Conservation (phyloP, 2,329 filamentous ascomycete genomes). For the Cladosporium colombiae region DNA sequence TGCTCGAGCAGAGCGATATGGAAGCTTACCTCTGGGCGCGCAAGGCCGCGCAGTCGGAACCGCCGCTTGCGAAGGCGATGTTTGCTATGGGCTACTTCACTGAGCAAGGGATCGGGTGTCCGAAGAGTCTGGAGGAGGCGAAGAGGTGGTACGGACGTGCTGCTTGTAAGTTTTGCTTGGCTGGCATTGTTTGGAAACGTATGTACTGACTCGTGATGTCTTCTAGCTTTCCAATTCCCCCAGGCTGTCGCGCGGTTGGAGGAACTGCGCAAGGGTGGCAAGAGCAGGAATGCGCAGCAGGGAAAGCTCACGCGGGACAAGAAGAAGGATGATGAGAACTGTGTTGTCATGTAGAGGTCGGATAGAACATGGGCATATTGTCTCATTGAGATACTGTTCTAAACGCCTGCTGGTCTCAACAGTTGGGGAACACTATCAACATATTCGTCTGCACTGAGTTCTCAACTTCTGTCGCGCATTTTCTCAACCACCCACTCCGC, state of each 20-base stretch:
- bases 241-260: constrained; percentile 92
- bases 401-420: no score
- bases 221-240: constrained; percentile 83
- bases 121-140: constrained; percentile 86
- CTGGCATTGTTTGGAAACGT: background rate
- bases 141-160: constrained; percentile 98
- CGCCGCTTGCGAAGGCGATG: constrained; percentile 79
- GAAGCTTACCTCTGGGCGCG: constrained; percentile 97
- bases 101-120: constrained; percentile 87
- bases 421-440: background rate
- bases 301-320: constrained; percentile 80
- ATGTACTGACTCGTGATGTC: constrained; percentile 18
- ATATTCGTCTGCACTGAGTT: background rate
- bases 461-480: constrained; percentile 24
- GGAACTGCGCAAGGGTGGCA: constrained; percentile 81
- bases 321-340: constrained; percentile 86
- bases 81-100: constrained; percentile 99
- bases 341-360: constrained; percentile 79
- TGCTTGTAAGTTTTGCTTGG: constrained; percentile 69
- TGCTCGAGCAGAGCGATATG: constrained; percentile 87
- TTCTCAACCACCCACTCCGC: constrained; percentile 47
- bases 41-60: constrained; percentile 83
- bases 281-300: constrained; percentile 49
- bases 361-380: no score
- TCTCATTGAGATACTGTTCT: no score